Evolutionary conservation across 805 yeast genomes (phyloP).

Genomic region (Saturnispora mendoncae): DNA sequence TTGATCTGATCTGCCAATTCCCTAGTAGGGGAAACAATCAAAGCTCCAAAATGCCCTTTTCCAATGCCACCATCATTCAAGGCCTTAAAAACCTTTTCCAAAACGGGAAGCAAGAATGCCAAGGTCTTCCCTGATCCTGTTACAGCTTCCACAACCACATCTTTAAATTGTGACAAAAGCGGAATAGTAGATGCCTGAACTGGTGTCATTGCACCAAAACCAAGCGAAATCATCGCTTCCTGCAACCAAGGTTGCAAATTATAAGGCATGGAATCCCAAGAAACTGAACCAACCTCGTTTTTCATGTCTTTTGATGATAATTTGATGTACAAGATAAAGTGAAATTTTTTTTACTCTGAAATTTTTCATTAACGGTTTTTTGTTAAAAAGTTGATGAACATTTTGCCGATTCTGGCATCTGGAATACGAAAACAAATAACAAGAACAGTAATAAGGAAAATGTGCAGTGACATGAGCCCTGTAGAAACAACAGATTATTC

Average conservation of each 20-base stretch:
- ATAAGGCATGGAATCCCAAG: conserved; percentile 51
- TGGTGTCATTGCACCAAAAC: conserved; percentile 82
- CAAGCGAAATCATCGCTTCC: conserved; percentile 65
- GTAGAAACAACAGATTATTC: conserved; percentile 33
- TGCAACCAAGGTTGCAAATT: conserved; percentile 59
- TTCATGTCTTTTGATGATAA: conserved; percentile 8
- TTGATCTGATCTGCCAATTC: conserved; percentile 64
- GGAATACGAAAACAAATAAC: not conserved
- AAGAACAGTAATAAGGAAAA: not conserved
- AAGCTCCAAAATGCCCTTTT: conserved; percentile 61
- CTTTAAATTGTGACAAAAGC: conserved; percentile 71
- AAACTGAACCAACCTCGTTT: conserved; percentile 35
- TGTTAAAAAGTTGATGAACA: not conserved
- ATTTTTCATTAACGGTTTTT: not conserved
- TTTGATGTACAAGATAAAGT: not conserved
- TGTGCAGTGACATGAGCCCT: not conserved
- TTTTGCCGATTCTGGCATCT: not conserved
- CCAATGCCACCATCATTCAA: conserved; percentile 28
- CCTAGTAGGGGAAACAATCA: conserved; percentile 65
- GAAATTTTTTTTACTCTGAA: conserved; percentile 1
- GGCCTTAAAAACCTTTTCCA: conserved; percentile 49
- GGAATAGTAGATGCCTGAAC: conserved; percentile 96
- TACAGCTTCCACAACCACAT: conserved; percentile 93
- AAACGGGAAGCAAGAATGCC: conserved; percentile 77
- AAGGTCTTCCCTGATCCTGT: conserved; percentile 98